Evolutionary conservation across 805 yeast genomes (phyloP), one percentile per base, ranked within the genome.

Genomic region (Priceomyces medius): DNA sequence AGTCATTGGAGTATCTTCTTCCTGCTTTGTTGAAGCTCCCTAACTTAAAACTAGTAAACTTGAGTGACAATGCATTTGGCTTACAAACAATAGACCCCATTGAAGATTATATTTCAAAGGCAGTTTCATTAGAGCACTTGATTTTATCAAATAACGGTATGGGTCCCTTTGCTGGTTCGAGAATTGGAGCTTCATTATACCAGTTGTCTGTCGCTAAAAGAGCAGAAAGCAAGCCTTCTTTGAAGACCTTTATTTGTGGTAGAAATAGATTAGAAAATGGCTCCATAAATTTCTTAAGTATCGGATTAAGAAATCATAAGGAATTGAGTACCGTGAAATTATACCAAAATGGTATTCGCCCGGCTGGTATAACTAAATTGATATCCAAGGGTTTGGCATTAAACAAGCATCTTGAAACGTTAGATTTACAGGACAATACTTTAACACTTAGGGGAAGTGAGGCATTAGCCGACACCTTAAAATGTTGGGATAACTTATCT

Each of bases 261-360:
- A 80, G 99, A 68, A 93, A 93, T 67, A 85, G 99, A 66, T 77
- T 93, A 50, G 99, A 93, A 63, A 89, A 89, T 62, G 99, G 98
- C 2, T 89, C 97, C 4, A 79, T 88, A 63, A 81, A 81, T 53
- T 84, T 85, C 49, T 77, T 95, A 67, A 80, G 97, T 7, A 72
- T 87, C 42, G 96, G 95, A 45, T 76, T 93, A 52, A 84, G 85
- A 59, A 83, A 84, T 40, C 96, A 93, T 63, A 73, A 77, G 32
- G 78, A 81, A 40, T 73, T 90, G 58, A 79, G 85, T 62, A 79
- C 74, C 44, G 80, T 90, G 26, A 81, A 85, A 59, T 74, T 93
- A 51, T 91, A 88, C 59, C 99, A 93, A 69, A 93, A 93, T 63
- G 99, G 99, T 59, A 93, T 93, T 49, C 82, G 99, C 66, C 98